These are phyloP conservation scores for Scenedesmus sp. DNA, from an alignment of 163 green algal species.

Conservation along the genomic window DNA sequence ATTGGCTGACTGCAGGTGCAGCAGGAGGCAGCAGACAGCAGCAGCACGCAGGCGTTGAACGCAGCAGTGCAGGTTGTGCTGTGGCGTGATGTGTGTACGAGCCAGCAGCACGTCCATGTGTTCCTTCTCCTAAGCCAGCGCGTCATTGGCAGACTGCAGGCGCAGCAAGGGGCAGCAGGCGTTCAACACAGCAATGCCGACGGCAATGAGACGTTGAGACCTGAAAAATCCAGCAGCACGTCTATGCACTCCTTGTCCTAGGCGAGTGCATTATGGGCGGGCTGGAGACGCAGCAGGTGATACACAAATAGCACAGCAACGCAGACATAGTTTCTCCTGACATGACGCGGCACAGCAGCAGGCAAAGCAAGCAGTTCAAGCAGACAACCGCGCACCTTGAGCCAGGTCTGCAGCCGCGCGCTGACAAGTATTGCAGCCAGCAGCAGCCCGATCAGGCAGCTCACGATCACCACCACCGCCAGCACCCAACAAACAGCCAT, in stretches of 20 bases:
- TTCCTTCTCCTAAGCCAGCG: conserved; percentile 60
- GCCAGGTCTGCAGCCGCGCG: conserved; percentile 20
- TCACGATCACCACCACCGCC: conserved; percentile 28
- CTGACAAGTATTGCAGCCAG: conserved; percentile 31
- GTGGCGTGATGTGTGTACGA: neutral
- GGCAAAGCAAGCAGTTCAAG: too few relatives aligned
- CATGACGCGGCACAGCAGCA: too few relatives aligned
- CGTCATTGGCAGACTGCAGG: conserved; percentile 19
- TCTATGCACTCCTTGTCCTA: conserved; percentile 62
- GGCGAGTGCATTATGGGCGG: conserved; percentile 41
- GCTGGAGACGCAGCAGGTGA: too few relatives aligned
- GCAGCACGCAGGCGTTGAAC: neutral
- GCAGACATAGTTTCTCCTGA: too few relatives aligned
- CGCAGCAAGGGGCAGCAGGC: neutral
- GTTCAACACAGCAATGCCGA: neutral
- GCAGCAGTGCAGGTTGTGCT: neutral
- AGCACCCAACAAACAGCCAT: neutral
- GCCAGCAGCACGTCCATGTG: conserved; percentile 42
- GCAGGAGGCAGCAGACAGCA: neutral
- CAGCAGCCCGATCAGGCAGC: conserved; percentile 23
- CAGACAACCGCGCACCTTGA: conserved; percentile 8
- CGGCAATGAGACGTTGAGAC: neutral
- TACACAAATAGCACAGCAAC: too few relatives aligned
- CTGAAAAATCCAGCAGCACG: neutral
- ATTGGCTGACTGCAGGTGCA: conserved; percentile 20